Evolutionary conservation across 306 rosid genomes (phyloP).

Genomic region (Lathyrus aphaca): DNA sequence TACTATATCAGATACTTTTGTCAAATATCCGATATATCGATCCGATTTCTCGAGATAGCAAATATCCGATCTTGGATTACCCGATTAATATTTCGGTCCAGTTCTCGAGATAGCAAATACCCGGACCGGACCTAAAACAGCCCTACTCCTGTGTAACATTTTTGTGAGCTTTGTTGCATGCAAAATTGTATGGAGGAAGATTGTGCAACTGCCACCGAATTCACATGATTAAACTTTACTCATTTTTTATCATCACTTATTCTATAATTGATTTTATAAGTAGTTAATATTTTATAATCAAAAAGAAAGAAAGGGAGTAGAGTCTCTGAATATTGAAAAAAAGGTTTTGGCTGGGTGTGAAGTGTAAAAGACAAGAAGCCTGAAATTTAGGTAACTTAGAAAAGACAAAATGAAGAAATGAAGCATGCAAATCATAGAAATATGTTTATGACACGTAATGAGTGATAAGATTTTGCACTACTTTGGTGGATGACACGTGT

Average conservation of each 20-base stretch:
- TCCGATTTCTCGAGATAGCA: too few relatives aligned
- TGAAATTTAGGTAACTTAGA: conserved; percentile 9
- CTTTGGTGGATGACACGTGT: conserved; percentile 53
- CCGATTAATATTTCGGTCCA: too few relatives aligned
- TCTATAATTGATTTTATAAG: background rate
- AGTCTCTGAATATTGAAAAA: background rate
- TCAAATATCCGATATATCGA: too few relatives aligned
- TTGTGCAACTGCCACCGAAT: background rate
- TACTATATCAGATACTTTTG: too few relatives aligned
- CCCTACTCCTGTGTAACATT: background rate
- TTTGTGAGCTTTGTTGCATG: conserved; percentile 28
- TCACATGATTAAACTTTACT: background rate
- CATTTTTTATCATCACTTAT: background rate
- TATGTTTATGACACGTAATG: conserved; percentile 60
- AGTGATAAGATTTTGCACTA: conserved; percentile 44
- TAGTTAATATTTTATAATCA: too few relatives aligned
- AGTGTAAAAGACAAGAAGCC: conserved; percentile 7
- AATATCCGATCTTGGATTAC: too few relatives aligned
- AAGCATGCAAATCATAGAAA: conserved; percentile 51
- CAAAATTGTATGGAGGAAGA: background rate
- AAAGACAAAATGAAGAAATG: conserved; percentile 34
- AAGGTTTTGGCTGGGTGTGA: conserved; percentile 37
- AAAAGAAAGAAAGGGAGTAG: background rate
- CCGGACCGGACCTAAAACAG: too few relatives aligned
- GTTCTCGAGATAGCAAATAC: too few relatives aligned